phyloP scores from a whole-genome alignment of 192 early-diverging fungal genomes.

The Backusella morwellensis region DNA sequence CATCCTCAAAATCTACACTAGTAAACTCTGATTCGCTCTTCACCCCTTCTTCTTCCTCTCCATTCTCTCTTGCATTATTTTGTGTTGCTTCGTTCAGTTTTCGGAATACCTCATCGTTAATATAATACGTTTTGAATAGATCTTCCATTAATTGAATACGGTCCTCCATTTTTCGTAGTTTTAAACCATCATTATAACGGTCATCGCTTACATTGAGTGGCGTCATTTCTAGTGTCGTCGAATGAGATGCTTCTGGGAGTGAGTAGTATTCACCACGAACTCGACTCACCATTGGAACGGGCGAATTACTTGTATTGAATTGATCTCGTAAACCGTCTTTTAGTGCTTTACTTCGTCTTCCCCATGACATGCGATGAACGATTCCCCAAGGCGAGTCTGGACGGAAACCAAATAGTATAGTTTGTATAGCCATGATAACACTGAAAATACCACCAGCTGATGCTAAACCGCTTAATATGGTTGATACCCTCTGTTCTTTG shows the following conservation, averaged over 20 bases:
- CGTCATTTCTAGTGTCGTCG: not conserved
- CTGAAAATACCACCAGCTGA: conserved; percentile 13
- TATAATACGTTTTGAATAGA: conserved; percentile 17
- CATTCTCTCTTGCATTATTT: not conserved
- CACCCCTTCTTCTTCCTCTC: no score
- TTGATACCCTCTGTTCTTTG: not conserved
- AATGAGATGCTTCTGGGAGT: not conserved
- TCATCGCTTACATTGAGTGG: not conserved
- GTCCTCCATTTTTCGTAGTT: conserved; percentile 10
- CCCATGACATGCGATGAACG: conserved; percentile 15
- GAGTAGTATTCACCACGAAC: not conserved
- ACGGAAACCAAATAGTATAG: conserved; percentile 16
- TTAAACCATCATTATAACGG: not conserved
- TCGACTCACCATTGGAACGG: conserved; percentile 14
- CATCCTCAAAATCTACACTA: no score
- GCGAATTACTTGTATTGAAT: not conserved
- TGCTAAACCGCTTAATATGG: conserved; percentile 5
- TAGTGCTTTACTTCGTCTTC: conserved; percentile 2
- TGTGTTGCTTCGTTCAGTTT: not conserved
- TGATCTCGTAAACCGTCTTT: not conserved
- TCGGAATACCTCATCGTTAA: conserved; percentile 12
- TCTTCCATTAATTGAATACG: conserved; percentile 13
- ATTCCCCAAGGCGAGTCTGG: conserved; percentile 18
- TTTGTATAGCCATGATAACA: conserved; percentile 5
- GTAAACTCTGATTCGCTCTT: no score